A percentile compares a stretch with the other conserved stretches of the same genome.
phyloP scores from a whole-genome alignment of 2,329 filamentous ascomycete genomes.

The Spiromastix sp. region DNA sequence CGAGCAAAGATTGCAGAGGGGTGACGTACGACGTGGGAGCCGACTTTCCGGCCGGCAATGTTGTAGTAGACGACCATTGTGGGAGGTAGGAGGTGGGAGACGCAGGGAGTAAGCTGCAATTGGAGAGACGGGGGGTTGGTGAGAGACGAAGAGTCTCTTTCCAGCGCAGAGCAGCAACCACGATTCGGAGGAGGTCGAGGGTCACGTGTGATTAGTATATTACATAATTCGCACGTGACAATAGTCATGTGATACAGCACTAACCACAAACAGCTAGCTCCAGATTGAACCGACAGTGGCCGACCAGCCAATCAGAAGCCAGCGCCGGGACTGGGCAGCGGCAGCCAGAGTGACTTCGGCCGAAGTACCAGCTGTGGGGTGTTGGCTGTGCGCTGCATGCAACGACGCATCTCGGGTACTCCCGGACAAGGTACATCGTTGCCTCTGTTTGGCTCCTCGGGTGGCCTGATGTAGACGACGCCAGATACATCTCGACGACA shows the following conservation, averaged over 20 bases:
- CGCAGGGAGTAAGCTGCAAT: neutral
- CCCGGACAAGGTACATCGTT: no score
- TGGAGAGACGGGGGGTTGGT: neutral
- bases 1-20: conserved; percentile 1
- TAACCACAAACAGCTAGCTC: conserved; percentile 9
- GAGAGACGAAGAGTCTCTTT: neutral
- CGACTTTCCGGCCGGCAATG: conserved; percentile 42
- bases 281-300: conserved; percentile 5
- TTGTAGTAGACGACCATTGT: conserved; percentile 44
- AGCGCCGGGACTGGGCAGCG: neutral
- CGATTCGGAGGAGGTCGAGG: neutral
- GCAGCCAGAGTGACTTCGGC: neutral
- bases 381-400: no score
- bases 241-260: conserved; percentile 3
- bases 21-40: conserved; percentile 41
- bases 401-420: no score
- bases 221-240: no score
- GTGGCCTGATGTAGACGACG: neutral
- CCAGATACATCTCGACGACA: no score
- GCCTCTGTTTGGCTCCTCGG: no score
- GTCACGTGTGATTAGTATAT: neutral
- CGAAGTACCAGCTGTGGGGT: neutral
- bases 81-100: conserved; percentile 16
- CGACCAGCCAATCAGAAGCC: conserved; percentile 7
- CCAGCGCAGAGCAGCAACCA: neutral